Evolutionary conservation across 345 rosid genomes (phyloP).

Genomic region (Schrenkiella parvula): DNA sequence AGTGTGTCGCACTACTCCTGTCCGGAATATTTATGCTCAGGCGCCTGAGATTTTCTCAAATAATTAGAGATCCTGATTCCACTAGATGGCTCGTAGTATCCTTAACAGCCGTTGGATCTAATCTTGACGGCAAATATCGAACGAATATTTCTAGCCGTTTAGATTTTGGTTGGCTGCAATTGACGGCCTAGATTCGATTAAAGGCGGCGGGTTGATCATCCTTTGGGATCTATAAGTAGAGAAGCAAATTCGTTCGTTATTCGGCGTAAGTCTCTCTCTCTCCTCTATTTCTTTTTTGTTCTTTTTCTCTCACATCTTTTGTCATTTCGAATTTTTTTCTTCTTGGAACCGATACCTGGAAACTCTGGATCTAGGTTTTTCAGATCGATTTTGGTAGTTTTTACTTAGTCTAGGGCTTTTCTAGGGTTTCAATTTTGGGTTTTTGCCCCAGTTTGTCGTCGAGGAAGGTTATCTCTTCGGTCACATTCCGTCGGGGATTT

Average conservation of each 20-base stretch:
- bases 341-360: constrained; percentile 6
- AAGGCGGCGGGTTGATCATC: constrained; percentile 30
- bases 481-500: not conserved
- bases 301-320: not conserved
- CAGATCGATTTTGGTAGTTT: constrained; percentile 25
- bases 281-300: not conserved
- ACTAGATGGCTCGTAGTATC: not conserved
- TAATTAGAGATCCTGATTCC: constrained; percentile 1
- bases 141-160: not conserved
- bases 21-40: not conserved
- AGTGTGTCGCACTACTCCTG: not conserved
- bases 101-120: constrained; percentile 32
- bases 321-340: not conserved
- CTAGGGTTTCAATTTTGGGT: constrained; percentile 23
- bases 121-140: constrained; percentile 20
- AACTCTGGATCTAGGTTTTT: constrained; percentile 41
- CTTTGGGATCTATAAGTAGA: constrained; percentile 40
- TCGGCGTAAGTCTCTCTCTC: not conserved
- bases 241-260: constrained; percentile 19
- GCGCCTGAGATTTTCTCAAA: constrained; percentile 4
- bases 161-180: constrained; percentile 16
- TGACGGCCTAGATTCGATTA: constrained; percentile 40
- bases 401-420: constrained; percentile 36
- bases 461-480: constrained; percentile 7
- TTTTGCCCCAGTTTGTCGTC: not conserved